These are phyloP conservation scores for Mucor piriformis DNA, from an alignment of 371 early-diverging fungal genomes.

Conservation along the genomic window DNA sequence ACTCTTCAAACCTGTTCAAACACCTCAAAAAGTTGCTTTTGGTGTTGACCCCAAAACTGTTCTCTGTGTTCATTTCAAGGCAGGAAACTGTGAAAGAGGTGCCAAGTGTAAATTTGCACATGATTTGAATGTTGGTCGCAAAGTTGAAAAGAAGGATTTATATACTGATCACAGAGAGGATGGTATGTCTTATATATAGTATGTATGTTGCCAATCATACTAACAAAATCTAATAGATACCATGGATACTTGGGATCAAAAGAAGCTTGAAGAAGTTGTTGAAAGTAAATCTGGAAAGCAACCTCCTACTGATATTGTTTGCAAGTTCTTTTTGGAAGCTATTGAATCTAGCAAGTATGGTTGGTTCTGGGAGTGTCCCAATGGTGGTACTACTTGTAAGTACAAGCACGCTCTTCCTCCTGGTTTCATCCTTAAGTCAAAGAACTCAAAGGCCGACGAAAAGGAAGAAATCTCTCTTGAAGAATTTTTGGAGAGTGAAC, in stretches of 20 bases:
- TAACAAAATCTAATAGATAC: constrained; percentile 62
- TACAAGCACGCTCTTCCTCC: constrained; percentile 97
- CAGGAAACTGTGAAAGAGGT: constrained; percentile 92
- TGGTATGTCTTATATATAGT: constrained; percentile 19
- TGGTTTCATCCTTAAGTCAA: constrained; percentile 94
- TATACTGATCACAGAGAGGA: constrained; percentile 84
- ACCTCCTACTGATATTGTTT: constrained; percentile 97
- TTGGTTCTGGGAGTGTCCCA: constrained; percentile 99
- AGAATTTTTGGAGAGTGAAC: constrained; percentile 96
- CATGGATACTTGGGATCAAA: constrained; percentile 96
- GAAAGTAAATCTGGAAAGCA: constrained; percentile 83
- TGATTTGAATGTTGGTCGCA: constrained; percentile 89
- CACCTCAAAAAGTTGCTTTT: constrained; percentile 96
- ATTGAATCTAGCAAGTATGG: constrained; percentile 96
- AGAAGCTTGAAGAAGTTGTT: constrained; percentile 89
- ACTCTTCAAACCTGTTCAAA: constrained; percentile 88
- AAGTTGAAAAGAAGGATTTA: constrained; percentile 87
- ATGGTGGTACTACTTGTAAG: constrained; percentile 87
- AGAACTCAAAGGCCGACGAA: constrained; percentile 78
- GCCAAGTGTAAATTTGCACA: constrained; percentile 98
- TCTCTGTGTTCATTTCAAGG: constrained; percentile 92
- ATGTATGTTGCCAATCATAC: neutral
- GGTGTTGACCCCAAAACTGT: constrained; percentile 99
- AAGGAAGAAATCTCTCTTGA: constrained; percentile 89
- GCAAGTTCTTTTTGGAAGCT: constrained; percentile 99